phyloP scores from a whole-genome alignment of 2,329 filamentous ascomycete species.

The Dactylellina sp. region DNA sequence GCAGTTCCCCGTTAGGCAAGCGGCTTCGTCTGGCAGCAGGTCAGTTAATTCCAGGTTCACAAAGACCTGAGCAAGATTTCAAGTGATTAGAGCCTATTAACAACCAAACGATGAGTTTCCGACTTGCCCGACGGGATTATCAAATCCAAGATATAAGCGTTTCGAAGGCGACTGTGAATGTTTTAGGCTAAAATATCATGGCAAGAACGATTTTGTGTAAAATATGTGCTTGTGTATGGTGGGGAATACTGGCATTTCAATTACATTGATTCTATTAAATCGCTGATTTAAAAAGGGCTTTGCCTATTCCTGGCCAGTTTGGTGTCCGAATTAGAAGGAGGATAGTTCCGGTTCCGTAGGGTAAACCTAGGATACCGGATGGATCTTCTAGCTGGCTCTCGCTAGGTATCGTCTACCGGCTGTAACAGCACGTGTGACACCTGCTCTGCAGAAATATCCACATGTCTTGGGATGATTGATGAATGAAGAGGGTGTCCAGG shows the following conservation, averaged over 20 bases:
- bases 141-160: conserved; percentile 38
- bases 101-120: conserved; percentile 26
- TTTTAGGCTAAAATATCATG: conserved; percentile 48
- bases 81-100: conserved; percentile 42
- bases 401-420: conserved; percentile 51
- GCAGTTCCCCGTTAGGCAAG: no score
- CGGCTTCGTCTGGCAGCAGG: no score
- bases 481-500: conserved; percentile 13
- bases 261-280: no score
- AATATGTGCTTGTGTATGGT: neutral
- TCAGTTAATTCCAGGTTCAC: no score
- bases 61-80: no score
- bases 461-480: conserved; percentile 12
- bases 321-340: no score
- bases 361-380: no score
- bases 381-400: neutral
- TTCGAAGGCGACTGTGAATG: conserved; percentile 11
- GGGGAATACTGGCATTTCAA: no score
- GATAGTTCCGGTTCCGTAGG: no score
- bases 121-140: conserved; percentile 51
- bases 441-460: conserved; percentile 11
- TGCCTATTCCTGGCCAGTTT: no score
- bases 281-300: no score
- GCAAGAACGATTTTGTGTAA: conserved; percentile 12
- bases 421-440: conserved; percentile 43